These are phyloP conservation scores for Austroboletus festivus DNA, from an alignment of 768 basidiomycete species.

Conservation along the genomic window DNA sequence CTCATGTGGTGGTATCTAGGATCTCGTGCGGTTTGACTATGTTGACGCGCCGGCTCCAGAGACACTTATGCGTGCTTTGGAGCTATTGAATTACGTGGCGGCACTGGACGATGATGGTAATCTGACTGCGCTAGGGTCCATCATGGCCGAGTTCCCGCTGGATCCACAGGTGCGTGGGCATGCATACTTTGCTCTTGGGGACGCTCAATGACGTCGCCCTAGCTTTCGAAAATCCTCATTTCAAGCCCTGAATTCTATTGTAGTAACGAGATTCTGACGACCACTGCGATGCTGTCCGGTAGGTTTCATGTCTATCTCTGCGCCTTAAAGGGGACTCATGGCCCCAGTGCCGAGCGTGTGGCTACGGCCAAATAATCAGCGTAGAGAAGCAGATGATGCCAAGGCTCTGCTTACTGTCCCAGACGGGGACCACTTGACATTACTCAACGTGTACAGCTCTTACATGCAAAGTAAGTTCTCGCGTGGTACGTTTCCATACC, in stretches of 20 bases:
- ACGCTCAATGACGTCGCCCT: background rate
- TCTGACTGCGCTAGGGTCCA: slow-evolving; percentile 77
- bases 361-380: slow-evolving; percentile 82
- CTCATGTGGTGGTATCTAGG: slow-evolving; percentile 41
- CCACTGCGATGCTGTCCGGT: slow-evolving; percentile 97
- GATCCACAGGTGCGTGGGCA: slow-evolving; percentile 75
- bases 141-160: slow-evolving; percentile 99
- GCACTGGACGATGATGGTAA: slow-evolving; percentile 95
- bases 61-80: slow-evolving; percentile 94
- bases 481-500: background rate
- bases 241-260: slow-evolving; percentile 93
- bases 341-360: slow-evolving; percentile 81
- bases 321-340: background rate
- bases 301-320: slow-evolving; percentile 10
- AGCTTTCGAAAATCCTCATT: slow-evolving; percentile 90
- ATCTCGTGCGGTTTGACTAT: slow-evolving; percentile 85
- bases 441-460: slow-evolving; percentile 94
- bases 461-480: slow-evolving; percentile 74
- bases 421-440: slow-evolving; percentile 92
- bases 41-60: slow-evolving; percentile 94
- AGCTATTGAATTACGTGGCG: slow-evolving; percentile 86
- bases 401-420: slow-evolving; percentile 87
- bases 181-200: too few species aligned
- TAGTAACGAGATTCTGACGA: slow-evolving; percentile 92
- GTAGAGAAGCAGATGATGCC: slow-evolving; percentile 89